These are phyloP conservation scores for Erythrophleum fordii DNA, from an alignment of 306 rosid species.

Conservation along the genomic window DNA sequence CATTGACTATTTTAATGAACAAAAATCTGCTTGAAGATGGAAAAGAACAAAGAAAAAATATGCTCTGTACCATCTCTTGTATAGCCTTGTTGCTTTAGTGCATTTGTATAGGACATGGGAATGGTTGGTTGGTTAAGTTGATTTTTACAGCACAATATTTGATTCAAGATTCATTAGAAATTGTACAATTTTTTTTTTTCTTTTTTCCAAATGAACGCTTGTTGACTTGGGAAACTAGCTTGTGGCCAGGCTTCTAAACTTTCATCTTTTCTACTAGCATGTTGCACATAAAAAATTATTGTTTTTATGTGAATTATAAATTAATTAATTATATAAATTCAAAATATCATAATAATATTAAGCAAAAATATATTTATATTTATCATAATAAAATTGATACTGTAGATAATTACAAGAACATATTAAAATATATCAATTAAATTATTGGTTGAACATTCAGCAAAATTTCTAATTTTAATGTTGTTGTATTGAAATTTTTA, in stretches of 20 bases:
- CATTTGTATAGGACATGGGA: not conserved
- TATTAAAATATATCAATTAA: too few relatives aligned
- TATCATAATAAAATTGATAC: too few relatives aligned
- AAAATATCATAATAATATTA: too few relatives aligned
- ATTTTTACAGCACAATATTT: not conserved
- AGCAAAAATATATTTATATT: too few relatives aligned
- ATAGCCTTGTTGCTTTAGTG: not conserved
- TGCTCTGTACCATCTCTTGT: not conserved
- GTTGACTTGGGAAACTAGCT: too few relatives aligned
- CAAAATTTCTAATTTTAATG: too few relatives aligned
- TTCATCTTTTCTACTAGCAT: not conserved
- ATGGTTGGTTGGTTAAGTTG: not conserved
- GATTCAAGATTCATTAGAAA: not conserved
- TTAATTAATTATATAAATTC: too few relatives aligned
- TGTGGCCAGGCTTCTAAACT: not conserved
- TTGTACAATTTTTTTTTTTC: too few relatives aligned
- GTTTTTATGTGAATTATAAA: not conserved
- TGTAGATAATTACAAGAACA: too few relatives aligned
- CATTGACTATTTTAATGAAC: not conserved
- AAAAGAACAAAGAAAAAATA: slow-evolving; percentile 19
- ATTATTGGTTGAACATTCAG: too few relatives aligned
- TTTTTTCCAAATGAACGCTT: too few relatives aligned
- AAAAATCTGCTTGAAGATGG: slow-evolving; percentile 12
- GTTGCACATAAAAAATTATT: not conserved
- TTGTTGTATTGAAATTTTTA: too few relatives aligned